Percentiles rank a stretch among this genome's conserved stretches.
Evolutionary conservation across 2,329 filamentous ascomycete species (phyloP).

Genomic region (Epichloe coenophiala): DNA sequence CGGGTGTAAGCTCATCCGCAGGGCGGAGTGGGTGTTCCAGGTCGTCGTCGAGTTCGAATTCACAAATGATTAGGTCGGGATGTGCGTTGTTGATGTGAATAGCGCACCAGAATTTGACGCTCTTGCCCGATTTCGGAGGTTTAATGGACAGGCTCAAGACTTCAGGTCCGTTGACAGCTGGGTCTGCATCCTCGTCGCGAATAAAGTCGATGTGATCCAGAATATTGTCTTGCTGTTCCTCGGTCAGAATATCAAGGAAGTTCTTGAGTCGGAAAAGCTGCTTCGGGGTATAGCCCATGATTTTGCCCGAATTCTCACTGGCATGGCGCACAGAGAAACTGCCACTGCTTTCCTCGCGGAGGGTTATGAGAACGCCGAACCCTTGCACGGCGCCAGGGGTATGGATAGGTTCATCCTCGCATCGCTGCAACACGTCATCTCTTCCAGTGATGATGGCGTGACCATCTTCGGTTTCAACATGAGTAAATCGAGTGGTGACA

Average conservation of each 20-base stretch:
- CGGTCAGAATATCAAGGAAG: conserved; percentile 72
- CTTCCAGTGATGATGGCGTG: conserved; percentile 74
- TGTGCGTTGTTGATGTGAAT: conserved; percentile 62
- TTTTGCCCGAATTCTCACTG: conserved; percentile 64
- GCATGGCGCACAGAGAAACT: conserved; percentile 57
- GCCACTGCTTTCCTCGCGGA: conserved; percentile 57
- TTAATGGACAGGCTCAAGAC: conserved; percentile 69
- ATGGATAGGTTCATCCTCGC: conserved; percentile 85
- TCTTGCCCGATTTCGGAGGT: conserved; percentile 35
- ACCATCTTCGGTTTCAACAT: conserved; percentile 61
- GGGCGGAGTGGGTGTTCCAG: conserved; percentile 53
- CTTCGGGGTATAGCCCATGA: conserved; percentile 66
- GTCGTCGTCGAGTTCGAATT: conserved; percentile 80
- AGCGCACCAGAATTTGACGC: conserved; percentile 72
- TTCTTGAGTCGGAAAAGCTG: conserved; percentile 61
- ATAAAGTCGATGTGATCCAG: conserved; percentile 83
- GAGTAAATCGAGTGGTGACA: conserved; percentile 63
- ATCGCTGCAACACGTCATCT: conserved; percentile 60
- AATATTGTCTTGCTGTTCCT: conserved; percentile 73
- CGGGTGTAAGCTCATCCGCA: conserved; percentile 42
- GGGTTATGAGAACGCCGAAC: conserved; percentile 64
- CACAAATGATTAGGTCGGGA: conserved; percentile 64
- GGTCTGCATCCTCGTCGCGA: conserved; percentile 66
- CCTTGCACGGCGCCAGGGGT: conserved; percentile 70
- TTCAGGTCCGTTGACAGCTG: conserved; percentile 63